phyloP scores from a whole-genome alignment of 768 basidiomycete species.

The Lactifluus echinatus region DNA sequence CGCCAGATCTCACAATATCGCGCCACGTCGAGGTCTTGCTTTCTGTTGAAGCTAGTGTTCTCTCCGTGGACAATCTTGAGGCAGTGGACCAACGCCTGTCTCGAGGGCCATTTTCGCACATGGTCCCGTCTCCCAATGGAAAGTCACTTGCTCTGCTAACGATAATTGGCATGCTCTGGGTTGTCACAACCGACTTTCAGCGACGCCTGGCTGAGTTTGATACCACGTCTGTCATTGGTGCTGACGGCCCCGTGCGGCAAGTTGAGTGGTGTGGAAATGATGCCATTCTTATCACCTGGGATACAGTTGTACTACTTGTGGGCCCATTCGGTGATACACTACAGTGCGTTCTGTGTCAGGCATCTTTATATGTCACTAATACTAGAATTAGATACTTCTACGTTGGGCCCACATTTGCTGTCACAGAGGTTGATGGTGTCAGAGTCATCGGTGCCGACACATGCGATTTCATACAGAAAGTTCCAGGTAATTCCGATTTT shows the following conservation, averaged over 20 bases:
- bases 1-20: constrained; percentile 82
- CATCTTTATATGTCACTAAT: background rate
- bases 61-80: constrained; percentile 85
- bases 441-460: constrained; percentile 72
- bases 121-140: constrained; percentile 89
- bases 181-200: constrained; percentile 92
- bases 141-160: constrained; percentile 84
- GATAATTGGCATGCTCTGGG: constrained; percentile 67
- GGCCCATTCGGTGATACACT: constrained; percentile 86
- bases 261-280: constrained; percentile 97
- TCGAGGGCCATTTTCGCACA: constrained; percentile 80
- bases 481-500: constrained; percentile 50
- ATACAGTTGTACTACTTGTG: constrained; percentile 67
- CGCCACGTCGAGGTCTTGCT: constrained; percentile 86
- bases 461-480: constrained; percentile 89
- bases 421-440: constrained; percentile 86
- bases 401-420: constrained; percentile 59
- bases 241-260: constrained; percentile 52
- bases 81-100: constrained; percentile 79
- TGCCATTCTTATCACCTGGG: constrained; percentile 84
- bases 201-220: constrained; percentile 84
- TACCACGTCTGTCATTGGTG: constrained; percentile 45
- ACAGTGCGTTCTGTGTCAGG: constrained; percentile 45
- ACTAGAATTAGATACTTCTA: constrained; percentile 54
- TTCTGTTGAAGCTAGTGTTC: constrained; percentile 70